Evolutionary conservation across 148 eudicot species (phyloP), one percentile per base, ranked within the genome.

Genomic region (Persicaria tinctoria): DNA sequence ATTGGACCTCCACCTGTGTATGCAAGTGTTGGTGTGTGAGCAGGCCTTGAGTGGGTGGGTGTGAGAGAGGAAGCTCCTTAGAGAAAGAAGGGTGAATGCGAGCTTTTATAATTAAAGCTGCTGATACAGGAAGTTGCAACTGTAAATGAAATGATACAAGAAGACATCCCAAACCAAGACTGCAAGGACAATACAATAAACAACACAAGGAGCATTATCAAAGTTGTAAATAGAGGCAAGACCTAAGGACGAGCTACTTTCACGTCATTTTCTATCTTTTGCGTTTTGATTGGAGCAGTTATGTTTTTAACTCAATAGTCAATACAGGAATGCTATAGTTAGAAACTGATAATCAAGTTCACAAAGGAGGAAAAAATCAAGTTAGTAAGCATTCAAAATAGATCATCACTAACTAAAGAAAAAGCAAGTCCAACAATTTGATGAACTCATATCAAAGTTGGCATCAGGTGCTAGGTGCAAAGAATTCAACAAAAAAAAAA

Each of bases 341-440:
- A 23, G 27, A 23, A 23, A 23, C 14, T 38, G 6, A 44, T 5
- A 27, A 60, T 60, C 68, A 60, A 23, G 44, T 16, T 12, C 18
- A 9, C 44, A 38, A 63, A 63, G 45, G 41, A 41, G 8, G 45
- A 38, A 41, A 38, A 4, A 64, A 64, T 38, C 0, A 64, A 64
- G 41, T 14, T 11, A 38, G 16, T 10, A 41, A 41, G 44, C 70
- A 66, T 66, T 66, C 8, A 66, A 17, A 66, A 66, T 12, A 44
- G 48, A 41, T 66, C 16, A 41, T 66, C 16, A 63, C 46, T 27
- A 66, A 66, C 47, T 41, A 5, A 4, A 27, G 46, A 41, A 41
- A 3, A 66, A 66, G 13, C 70, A 66, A 66, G 70, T 38, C 70
- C 70, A 44, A 13, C 46, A 38, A 44, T 63, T 66, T 66, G 48